Evolutionary conservation across 1,139 yeast genomes (phyloP), one percentile per base, ranked within the genome.

Genomic region (Taphrina confusa): DNA sequence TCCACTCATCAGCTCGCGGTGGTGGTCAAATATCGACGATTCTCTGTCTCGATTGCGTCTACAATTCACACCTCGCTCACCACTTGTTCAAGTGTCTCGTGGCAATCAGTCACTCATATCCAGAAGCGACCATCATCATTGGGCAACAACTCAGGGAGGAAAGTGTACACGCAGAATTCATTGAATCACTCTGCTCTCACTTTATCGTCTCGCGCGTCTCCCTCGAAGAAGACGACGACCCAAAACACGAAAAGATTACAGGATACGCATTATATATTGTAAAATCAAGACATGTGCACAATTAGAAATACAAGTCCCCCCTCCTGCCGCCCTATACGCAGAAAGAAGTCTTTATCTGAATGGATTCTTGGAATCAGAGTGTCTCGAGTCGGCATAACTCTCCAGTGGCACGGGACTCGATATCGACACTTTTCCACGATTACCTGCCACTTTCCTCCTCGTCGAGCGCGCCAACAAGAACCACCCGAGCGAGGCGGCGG

Each of bases 81-180:
- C 45, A 16, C 8, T 51, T 54, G 14, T 25, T 44, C 34, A 3
- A 25, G 2, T 31, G 44, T 25, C 51, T 54, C n/a, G 4, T 20
- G 9, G 16, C 18, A 3, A 18, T 54, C 23, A 20, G 25, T 18
- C 11, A n/a, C 4, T 31, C 18, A 8, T 44, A 31, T 25, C 44
- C 37, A 5, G 34, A 16, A 11, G 49, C 34, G 16, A 54, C 30
- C 33, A 36, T 46, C 27, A 22, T 54, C 25, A 22, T 54, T 16
- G 58, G 58, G 9, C 58, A 54, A 20, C 58, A 54, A 23, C 36
- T 54, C 4, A 23, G 58, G 23, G 58, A 54, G 27, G 45, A 54
- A 20, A 33, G 33, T 4, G 51, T 54, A 16, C 58, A 54, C 33
- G 44, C 31, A 6, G 58, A 54, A 16, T 54, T 54, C 34, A 31